phyloP scores from a whole-genome alignment of 441 rosid species.

The Bocquillonia castaneifolia region DNA sequence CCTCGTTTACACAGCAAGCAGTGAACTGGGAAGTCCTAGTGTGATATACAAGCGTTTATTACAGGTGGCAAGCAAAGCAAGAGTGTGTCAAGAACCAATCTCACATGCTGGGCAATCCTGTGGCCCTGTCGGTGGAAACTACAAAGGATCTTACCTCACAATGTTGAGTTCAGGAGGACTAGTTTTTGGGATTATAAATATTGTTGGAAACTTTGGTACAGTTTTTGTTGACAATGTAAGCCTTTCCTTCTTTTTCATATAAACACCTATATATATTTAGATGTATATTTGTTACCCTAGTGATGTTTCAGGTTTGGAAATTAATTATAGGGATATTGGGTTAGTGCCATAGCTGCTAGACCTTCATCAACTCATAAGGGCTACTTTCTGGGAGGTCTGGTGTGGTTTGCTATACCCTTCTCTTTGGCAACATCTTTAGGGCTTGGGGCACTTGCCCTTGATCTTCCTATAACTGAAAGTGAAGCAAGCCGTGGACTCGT shows the following conservation, averaged over 20 bases:
- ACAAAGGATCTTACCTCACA: slow-evolving; percentile 72
- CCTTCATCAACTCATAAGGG: slow-evolving; percentile 96
- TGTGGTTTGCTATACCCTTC: slow-evolving; percentile 96
- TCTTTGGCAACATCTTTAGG: slow-evolving; percentile 89
- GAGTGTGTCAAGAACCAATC: slow-evolving; percentile 63
- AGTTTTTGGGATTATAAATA: slow-evolving; percentile 78
- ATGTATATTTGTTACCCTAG: neutral
- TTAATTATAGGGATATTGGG: slow-evolving; percentile 77
- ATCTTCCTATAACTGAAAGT: slow-evolving; percentile 58
- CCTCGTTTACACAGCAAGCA: slow-evolving; percentile 82
- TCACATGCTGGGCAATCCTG: slow-evolving; percentile 72
- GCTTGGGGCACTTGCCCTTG: slow-evolving; percentile 86
- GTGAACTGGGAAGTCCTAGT: slow-evolving; percentile 77
- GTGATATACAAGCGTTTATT: slow-evolving; percentile 45
- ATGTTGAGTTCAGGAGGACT: slow-evolving; percentile 94
- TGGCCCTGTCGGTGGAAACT: slow-evolving; percentile 79
- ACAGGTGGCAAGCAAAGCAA: slow-evolving; percentile 60
- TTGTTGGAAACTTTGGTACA: slow-evolving; percentile 86
- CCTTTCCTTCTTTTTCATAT: neutral
- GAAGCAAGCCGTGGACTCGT: slow-evolving; percentile 85
- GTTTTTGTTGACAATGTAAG: slow-evolving; percentile 90
- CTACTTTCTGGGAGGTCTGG: slow-evolving; percentile 81
- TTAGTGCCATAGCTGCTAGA: slow-evolving; percentile 92
- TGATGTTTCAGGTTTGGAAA: neutral
- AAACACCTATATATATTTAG: too few species aligned